Base-by-base conservation (phyloP, 306 rosid genomes). In the Amphicarpaea edgeworthii region DNA sequence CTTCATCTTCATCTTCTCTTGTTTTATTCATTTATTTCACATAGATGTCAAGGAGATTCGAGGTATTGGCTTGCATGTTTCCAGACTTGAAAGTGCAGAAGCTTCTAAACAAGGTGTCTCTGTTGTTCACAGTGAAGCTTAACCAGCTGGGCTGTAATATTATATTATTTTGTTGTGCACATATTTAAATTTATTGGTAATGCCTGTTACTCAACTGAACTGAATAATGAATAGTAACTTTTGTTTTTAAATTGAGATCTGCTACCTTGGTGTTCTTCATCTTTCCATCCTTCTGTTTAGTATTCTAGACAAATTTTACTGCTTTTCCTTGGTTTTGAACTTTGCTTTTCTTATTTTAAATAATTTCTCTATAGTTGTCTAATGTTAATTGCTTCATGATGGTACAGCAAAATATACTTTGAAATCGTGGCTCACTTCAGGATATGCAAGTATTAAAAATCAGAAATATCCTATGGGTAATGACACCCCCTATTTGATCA, bases 61-160 rank as follows among this genome's bases (percentile, higher is more conserved):
- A 54, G 98, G 98, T 73, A 77, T 95, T 85, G 98, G 97, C 75
- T 77, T 95, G 90, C 98, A 92, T 37, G 97, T 90, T 83, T 88
- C 97, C 70, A 95, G 87, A 79, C 96, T 95, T 81, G 96, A 90
- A 86, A 89, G 68, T 75, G 79, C 72, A 24, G 92, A 86, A 68
- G 70, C 86, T 73, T 86, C 86, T 40, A 92, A 86, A 85, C 93
- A 87, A 85, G 97, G 98, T 95, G 62, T 45, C 26, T 75, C 67
- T 74, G 23, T 62, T 73, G 57, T 53, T 76, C 34, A 42, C n/a
- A 41, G 49, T 60, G 34, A 38, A 55, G 64, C 20, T 65, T 57
- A 58, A 57, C 76, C 28, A 38, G 30, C 17, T 21, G 45, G 30
- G 62, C 43, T 40, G 30, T 53, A 43, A 46, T 75, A 65, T 20